A percentile compares a stretch with the other conserved stretches of the same genome.
phyloP scores from a whole-genome alignment of 2,329 filamentous ascomycete species.

The Fusarium devonianum region DNA sequence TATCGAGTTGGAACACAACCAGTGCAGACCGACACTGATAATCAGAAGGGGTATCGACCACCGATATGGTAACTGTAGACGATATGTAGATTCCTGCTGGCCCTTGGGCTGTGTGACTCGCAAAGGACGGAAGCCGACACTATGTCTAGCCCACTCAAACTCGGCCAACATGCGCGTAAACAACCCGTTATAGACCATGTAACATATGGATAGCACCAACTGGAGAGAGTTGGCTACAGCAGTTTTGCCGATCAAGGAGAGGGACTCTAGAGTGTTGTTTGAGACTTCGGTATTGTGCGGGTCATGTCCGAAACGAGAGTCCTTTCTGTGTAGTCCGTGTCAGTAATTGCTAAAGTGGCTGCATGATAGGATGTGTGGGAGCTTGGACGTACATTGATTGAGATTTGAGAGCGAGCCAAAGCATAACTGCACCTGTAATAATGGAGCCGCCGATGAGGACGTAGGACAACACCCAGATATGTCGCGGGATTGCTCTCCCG shows the following conservation, averaged over 20 bases:
- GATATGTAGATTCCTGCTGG: constrained; percentile 27
- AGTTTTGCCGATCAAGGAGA: constrained; percentile 2
- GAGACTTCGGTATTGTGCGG: constrained; percentile 7
- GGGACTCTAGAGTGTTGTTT: rapidly evolving
- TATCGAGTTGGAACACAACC: constrained; percentile 33
- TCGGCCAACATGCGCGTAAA: constrained; percentile 32
- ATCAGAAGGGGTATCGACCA: constrained; percentile 31
- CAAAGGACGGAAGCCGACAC: constrained; percentile 12
- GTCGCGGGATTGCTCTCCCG: constrained; percentile 17
- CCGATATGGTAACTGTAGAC: constrained; percentile 34
- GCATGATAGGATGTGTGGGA: rapidly evolving
- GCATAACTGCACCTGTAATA: constrained; percentile 7
- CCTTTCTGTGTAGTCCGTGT: too few relatives aligned
- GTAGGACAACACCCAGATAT: constrained; percentile 19
- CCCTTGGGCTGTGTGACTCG: constrained; percentile 27
- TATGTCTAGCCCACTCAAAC: constrained; percentile 27
- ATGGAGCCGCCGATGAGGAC: constrained; percentile 22
- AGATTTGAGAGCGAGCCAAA: not conserved
- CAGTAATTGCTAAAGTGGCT: too few relatives aligned
- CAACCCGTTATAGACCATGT: constrained; percentile 22
- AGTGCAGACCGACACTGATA: constrained; percentile 26
- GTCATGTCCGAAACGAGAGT: constrained; percentile 9
- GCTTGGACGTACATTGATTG: constrained; percentile 13
- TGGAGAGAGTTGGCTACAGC: constrained; percentile 27
- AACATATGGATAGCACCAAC: constrained; percentile 23